These are phyloP conservation scores for Bipolaris gigantea DNA, from an alignment of 2,329 filamentous ascomycete genomes.

Conservation along the genomic window DNA sequence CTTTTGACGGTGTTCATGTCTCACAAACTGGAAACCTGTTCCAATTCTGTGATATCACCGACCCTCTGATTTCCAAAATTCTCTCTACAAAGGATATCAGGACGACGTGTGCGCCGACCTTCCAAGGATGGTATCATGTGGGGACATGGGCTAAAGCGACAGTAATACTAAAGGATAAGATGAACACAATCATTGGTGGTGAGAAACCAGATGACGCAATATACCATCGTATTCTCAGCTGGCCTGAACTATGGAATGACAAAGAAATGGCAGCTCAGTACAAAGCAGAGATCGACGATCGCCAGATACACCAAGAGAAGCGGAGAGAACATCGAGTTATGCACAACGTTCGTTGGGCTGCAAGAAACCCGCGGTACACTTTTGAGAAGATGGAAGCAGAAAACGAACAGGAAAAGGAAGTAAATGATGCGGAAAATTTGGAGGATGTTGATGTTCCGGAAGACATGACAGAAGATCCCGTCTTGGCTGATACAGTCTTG, in stretches of 20 bases:
- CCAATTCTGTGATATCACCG: constrained; percentile 90
- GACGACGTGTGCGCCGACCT: constrained; percentile 48
- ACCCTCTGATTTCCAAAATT: constrained; percentile 70
- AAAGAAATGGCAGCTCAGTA: constrained; percentile 35
- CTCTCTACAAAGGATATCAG: constrained; percentile 62
- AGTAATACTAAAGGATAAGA: constrained; percentile 84
- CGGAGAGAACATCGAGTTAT: constrained; percentile 37
- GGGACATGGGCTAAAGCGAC: constrained; percentile 83
- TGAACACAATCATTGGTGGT: constrained; percentile 51
- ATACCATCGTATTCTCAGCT: constrained; percentile 36
- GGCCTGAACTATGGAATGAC: constrained; percentile 42
- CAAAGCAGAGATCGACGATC: constrained; percentile 31
- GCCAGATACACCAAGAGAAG: constrained; percentile 28
- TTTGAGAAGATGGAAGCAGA: constrained; percentile 36
- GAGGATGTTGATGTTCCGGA: constrained; percentile 33
- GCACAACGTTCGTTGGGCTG: constrained; percentile 36
- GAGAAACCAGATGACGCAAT: constrained; percentile 35
- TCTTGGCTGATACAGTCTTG: constrained; percentile 28
- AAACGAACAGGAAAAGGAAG: constrained; percentile 4
- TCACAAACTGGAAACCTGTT: constrained; percentile 84
- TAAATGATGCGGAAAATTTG: constrained; percentile 17
- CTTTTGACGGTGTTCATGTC: constrained; percentile 79
- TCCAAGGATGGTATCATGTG: constrained; percentile 81
- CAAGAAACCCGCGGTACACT: constrained; percentile 38
- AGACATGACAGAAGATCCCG: constrained; percentile 37